phyloP scores from a whole-genome alignment of 1,284 basidiomycete species.

The Rhizoctonia solani region DNA sequence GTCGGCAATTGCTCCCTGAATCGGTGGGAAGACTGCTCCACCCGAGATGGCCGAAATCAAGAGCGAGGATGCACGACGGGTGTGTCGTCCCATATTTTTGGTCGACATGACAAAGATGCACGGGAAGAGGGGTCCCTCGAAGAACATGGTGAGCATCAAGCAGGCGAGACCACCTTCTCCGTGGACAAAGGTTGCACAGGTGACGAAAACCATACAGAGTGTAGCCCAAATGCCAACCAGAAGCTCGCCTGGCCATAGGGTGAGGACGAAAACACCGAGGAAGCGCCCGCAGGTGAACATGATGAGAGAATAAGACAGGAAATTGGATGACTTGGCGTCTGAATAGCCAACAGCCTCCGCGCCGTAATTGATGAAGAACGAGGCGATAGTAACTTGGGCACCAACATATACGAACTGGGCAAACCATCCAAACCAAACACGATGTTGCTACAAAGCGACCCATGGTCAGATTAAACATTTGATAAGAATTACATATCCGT shows the following conservation, averaged over 20 bases:
- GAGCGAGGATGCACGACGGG: constrained; percentile 49
- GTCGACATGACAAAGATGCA: constrained; percentile 50
- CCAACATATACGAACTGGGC: constrained; percentile 51
- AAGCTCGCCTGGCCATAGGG: constrained; percentile 48
- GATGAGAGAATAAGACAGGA: constrained; percentile 49
- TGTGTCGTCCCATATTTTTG: constrained; percentile 48
- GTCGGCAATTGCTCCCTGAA: constrained; percentile 52
- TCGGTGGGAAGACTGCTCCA: constrained; percentile 52
- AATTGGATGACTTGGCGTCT: constrained; percentile 45
- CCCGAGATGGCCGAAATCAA: constrained; percentile 50
- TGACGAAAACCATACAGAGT: constrained; percentile 46
- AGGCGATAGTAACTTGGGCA: constrained; percentile 52
- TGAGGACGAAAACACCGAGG: constrained; percentile 48
- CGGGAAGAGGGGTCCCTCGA: constrained; percentile 49
- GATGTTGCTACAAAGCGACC: constrained; percentile 19
- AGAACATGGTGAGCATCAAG: constrained; percentile 53
- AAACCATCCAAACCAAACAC: constrained; percentile 45
- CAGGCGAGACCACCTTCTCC: constrained; percentile 49
- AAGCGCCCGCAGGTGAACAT: constrained; percentile 42
- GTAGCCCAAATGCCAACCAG: constrained; percentile 47
- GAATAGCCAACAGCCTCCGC: constrained; percentile 46
- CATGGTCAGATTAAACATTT: not conserved
- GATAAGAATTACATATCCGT: constrained; percentile 39
- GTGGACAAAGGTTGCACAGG: constrained; percentile 47
- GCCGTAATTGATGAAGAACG: constrained; percentile 54